Evolutionary conservation across 768 basidiomycete species (phyloP).

Genomic region (Hericium alpestre): DNA sequence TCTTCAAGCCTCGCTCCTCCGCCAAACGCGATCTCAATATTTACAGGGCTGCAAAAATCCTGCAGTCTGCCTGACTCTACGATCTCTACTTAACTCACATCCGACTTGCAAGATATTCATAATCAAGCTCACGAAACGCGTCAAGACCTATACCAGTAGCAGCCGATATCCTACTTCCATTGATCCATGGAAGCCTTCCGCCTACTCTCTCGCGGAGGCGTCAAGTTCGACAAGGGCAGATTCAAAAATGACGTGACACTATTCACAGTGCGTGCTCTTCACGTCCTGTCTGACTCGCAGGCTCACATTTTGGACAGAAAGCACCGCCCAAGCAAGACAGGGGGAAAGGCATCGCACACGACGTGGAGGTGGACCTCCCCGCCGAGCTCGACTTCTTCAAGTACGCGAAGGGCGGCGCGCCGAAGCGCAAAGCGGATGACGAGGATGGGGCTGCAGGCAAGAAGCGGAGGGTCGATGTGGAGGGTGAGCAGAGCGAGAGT

Average conservation of each 20-base stretch:
- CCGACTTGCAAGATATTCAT: too few relatives aligned
- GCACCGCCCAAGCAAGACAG: slow-evolving; percentile 15
- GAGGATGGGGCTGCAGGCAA: slow-evolving; percentile 3
- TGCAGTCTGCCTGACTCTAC: too few relatives aligned
- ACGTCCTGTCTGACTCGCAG: not conserved
- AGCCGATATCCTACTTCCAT: too few relatives aligned
- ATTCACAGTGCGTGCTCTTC: slow-evolving; percentile 43
- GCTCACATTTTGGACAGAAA: slow-evolving; percentile 17
- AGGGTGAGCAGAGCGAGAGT: slow-evolving; percentile 20
- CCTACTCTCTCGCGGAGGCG: slow-evolving; percentile 78
- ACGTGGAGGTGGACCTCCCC: slow-evolving; percentile 47
- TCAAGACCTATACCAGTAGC: too few relatives aligned
- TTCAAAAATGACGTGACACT: slow-evolving; percentile 61
- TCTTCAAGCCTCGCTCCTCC: too few relatives aligned
- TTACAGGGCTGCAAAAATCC: too few relatives aligned
- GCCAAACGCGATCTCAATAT: too few relatives aligned
- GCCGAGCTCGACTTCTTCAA: slow-evolving; percentile 87
- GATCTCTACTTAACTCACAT: too few relatives aligned
- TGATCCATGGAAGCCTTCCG: slow-evolving; percentile 75
- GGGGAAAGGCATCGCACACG: slow-evolving; percentile 15
- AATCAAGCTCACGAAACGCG: too few relatives aligned
- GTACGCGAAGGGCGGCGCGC: slow-evolving; percentile 49
- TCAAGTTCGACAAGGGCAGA: slow-evolving; percentile 65
- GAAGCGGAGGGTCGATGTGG: slow-evolving; percentile 5
- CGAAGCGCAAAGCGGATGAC: slow-evolving; percentile 38